Evolutionary conservation across 2,329 filamentous ascomycete genomes (phyloP).

Genomic region (Capronia americana): DNA sequence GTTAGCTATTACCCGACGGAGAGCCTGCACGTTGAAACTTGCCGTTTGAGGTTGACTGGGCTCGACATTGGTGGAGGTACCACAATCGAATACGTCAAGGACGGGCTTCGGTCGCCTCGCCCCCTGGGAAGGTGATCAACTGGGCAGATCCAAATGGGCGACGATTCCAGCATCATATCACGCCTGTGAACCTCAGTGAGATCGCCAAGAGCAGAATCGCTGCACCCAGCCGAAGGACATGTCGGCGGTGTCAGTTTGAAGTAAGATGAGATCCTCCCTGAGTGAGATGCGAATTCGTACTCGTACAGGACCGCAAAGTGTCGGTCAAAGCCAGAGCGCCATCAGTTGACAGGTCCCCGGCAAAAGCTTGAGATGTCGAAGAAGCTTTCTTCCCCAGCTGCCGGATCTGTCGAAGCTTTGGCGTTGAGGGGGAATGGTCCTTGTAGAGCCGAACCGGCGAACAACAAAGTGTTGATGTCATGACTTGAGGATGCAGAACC

Average conservation of each 20-base stretch:
- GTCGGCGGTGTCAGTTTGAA: constrained; percentile 16
- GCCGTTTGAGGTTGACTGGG: background rate
- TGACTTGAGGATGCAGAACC: constrained; percentile 6
- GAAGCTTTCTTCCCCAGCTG: background rate
- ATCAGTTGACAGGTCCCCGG: background rate
- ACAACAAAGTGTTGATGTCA: constrained; percentile 7
- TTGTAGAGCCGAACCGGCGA: background rate
- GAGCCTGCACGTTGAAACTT: background rate
- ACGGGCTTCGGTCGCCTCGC: background rate
- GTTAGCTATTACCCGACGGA: background rate
- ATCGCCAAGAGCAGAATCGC: background rate
- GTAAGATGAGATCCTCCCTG: background rate
- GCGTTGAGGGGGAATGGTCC: background rate
- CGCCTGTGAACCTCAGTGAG: background rate
- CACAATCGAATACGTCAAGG: background rate
- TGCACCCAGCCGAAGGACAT: constrained; percentile 9
- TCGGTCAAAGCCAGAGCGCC: background rate
- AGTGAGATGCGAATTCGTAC: background rate
- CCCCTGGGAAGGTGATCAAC: background rate
- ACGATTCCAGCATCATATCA: background rate
- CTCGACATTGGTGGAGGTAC: background rate
- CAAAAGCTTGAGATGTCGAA: background rate
- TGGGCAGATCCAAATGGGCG: background rate
- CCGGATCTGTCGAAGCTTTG: constrained; percentile 3
- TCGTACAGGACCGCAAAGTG: background rate